A percentile compares a stretch with the other conserved stretches of the same genome.
Evolutionary conservation across 441 rosid species (phyloP).

Genomic region (Erodium trifolium): DNA sequence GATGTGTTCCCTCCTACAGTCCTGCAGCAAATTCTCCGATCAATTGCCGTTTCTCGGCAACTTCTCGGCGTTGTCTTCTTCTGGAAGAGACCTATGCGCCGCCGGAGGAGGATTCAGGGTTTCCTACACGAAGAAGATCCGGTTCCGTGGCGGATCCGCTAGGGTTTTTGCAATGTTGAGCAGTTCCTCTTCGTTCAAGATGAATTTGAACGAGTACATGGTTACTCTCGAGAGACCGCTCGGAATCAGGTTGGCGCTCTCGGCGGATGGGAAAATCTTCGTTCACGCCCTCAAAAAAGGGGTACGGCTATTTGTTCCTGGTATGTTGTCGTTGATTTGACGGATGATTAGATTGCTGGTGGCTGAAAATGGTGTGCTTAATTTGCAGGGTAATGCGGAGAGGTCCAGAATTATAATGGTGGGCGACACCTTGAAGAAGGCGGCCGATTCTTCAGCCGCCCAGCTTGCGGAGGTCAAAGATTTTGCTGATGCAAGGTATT

Average conservation of each 20-base stretch:
- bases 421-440: conserved; percentile 79
- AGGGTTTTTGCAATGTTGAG: conserved; percentile 42
- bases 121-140: neutral
- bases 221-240: conserved; percentile 83
- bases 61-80: conserved; percentile 13
- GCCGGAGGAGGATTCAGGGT: neutral
- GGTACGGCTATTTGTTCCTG: neutral
- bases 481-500: conserved; percentile 40
- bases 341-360: neutral
- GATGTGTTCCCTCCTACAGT: neutral
- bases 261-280: neutral
- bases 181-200: no score
- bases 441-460: conserved; percentile 23
- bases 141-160: conserved; percentile 4
- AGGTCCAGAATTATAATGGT: conserved; percentile 86
- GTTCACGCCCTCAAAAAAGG: neutral
- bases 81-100: neutral
- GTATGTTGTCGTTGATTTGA: neutral
- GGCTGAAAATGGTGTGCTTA: neutral
- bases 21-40: neutral
- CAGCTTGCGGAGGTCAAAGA: conserved; percentile 38
- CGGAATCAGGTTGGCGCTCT: conserved; percentile 69
- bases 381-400: conserved; percentile 71
- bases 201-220: conserved; percentile 60
- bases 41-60: neutral